Conservation (phyloP, 2,329 filamentous ascomycete species). For the Lasiodiplodia sp. region DNA sequence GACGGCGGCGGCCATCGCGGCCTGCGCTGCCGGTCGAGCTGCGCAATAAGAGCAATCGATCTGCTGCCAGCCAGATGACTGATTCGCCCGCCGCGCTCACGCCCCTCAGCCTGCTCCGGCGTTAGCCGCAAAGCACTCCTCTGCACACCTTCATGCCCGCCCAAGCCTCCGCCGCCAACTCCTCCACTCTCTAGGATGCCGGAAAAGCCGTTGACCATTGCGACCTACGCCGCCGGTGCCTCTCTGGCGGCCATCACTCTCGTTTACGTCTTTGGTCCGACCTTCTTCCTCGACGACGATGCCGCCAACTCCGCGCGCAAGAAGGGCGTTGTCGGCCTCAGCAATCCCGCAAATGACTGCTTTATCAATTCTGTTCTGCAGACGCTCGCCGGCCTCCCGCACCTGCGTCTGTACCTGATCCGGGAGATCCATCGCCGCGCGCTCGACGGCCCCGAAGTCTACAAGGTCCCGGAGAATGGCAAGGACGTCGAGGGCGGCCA, state of each 20-base stretch:
- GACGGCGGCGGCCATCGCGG: slow-evolving; percentile 12
- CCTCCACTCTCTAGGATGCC: slow-evolving; percentile 63
- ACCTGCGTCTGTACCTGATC: slow-evolving; percentile 90
- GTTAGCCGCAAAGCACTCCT: slow-evolving; percentile 9
- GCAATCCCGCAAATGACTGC: slow-evolving; percentile 84
- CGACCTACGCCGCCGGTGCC: slow-evolving; percentile 92
- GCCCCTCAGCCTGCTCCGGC: slow-evolving; percentile 17
- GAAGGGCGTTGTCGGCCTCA: slow-evolving; percentile 85
- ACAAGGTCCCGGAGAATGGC: slow-evolving; percentile 65
- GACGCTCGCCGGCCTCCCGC: slow-evolving; percentile 86
- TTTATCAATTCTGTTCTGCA: slow-evolving; percentile 94
- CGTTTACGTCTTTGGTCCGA: slow-evolving; percentile 98
- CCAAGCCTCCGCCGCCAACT: slow-evolving; percentile 31
- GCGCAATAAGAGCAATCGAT: slow-evolving; percentile 18
- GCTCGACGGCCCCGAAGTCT: slow-evolving; percentile 79
- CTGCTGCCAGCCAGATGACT: slow-evolving; percentile 7
- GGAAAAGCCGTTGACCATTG: slow-evolving; percentile 81
- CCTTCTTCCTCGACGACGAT: slow-evolving; percentile 90
- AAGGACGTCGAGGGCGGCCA: slow-evolving; percentile 50
- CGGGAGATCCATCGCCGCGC: slow-evolving; percentile 84
- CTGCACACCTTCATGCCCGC: slow-evolving; percentile 27
- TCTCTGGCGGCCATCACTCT: slow-evolving; percentile 93
- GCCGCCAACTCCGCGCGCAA: slow-evolving; percentile 69
- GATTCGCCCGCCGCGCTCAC: slow-evolving; percentile 19
- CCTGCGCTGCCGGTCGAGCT: slow-evolving; percentile 13